Evolutionary conservation across 768 basidiomycete species (phyloP), one percentile per base, ranked within the genome.

Genomic region (Porphyrellus cyaneotinctus): DNA sequence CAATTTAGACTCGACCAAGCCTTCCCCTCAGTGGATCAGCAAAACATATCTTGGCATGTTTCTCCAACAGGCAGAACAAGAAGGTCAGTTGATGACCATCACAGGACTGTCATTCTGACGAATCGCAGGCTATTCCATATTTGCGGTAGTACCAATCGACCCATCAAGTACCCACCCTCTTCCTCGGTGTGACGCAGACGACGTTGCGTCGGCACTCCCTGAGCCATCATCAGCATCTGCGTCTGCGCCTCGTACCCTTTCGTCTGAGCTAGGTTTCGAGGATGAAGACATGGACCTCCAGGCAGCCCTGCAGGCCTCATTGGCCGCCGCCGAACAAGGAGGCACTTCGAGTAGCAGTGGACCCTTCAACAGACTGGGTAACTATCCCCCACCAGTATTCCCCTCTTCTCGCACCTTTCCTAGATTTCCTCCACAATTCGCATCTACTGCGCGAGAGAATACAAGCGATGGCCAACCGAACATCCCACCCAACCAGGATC

Each of bases 211-310:
- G 6, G 78, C 79, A 18, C 73, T 90, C 10, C 76, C 85, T 20
- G 82, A 83, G 62, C 77, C 78, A 17, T 66, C 64, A n/a, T 73
- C 75, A 12, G 61, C 72, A n/a, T 48, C 66, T 39, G 37, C 54
- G 24, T 33, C 58, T 15, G 47, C 45, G 15, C 30, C 60, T 31
- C 54, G 42, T 6, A 13, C 51, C 14, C 37, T 39, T 47, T 41
- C 61, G n/a, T 44, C 57, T 14, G 57, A 60, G 6, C 20, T 53
- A 28, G 79, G 74, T 3, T 71, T 88, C 41, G 91, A 88, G 53
- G 88, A 91, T 57, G 92, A 93, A 63, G 93, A 97, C 66, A 78
- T 84, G 60, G 89, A 91, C 52, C 78, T 95, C 3, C 94, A 97
- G 65, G 88, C 84, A 6, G 93, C 89, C 0, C 72, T 95, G 44